phyloP scores from a whole-genome alignment of 768 basidiomycete species.

The Trametes cinnabarina region DNA sequence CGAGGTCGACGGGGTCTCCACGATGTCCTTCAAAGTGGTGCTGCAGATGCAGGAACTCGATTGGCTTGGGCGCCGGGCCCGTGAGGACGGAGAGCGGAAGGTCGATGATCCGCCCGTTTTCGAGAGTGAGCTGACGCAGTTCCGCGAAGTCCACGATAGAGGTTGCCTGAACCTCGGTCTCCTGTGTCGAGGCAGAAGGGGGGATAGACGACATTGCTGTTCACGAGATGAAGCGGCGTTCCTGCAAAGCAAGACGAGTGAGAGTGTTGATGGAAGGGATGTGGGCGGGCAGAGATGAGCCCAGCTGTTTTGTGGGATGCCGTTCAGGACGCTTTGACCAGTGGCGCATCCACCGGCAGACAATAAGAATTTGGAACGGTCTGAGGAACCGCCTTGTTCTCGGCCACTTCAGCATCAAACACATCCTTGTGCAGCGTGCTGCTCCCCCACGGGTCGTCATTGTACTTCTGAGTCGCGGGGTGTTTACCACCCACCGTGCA shows the following conservation, averaged over 20 bases:
- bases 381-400: neutral
- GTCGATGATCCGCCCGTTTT: slow-evolving; percentile 12
- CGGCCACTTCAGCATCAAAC: no score
- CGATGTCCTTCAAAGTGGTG: neutral
- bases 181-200: neutral
- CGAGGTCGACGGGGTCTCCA: neutral
- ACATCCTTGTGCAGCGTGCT: no score
- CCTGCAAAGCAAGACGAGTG: neutral
- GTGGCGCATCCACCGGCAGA: neutral
- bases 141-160: neutral
- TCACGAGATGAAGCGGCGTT: neutral
- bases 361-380: neutral
- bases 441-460: no score
- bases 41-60: slow-evolving; percentile 13
- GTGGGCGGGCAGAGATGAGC: neutral
- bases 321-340: neutral
- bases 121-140: slow-evolving; percentile 7
- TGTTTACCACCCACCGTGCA: no score
- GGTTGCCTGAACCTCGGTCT: neutral
- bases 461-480: no score
- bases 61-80: slow-evolving; percentile 8
- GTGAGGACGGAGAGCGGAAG: slow-evolving; percentile 6
- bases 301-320: neutral
- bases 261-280: neutral
- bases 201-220: neutral